Base-by-base conservation (phyloP, 208 protist species). In the Crithidia mellificae region DNA sequence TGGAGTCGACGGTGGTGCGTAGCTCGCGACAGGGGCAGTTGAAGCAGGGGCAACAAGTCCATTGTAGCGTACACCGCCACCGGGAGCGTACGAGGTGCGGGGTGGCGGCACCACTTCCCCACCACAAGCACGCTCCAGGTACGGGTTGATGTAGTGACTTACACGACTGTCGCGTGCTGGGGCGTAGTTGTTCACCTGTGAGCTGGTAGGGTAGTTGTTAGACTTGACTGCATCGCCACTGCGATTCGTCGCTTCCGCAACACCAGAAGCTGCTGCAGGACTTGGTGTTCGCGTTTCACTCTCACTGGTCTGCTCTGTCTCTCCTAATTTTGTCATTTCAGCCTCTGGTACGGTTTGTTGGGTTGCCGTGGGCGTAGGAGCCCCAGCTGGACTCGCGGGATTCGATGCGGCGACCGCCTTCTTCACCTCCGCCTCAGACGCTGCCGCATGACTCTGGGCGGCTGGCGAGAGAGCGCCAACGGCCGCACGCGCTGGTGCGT, bases 81-180 rank as follows among this genome's bases (percentile, higher is more conserved):
- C 56, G 17, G 74, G 74, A 1, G 68, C 74, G 63, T 74, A 74
- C 24, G 63, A 71, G 12, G 62, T 66, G n/a, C 68, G 63, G 2
- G 75, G 44, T 54, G 44, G 62, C 46, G 66, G 61, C 62, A 27
- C 61, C 49, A 59, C 57, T 43, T 65, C 53, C 7, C 41, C 46
- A 12, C 24, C 54, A 17, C 17, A 14, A 6, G 55, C 43, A 17
- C 43, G 32, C 22, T 62, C 62, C 6, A 65, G 30, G 36, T 77
- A 67, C 20, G 63, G 62, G 49, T 67, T 72, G 22, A 63, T 41
- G 50, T 50, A 62, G 22, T 46, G 30, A 20, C 36, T 17, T 1
- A 36, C 55, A 14, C 41, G 22, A 1, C n/a, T 22, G 7, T 39
- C 24, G 25, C 34, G 57, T 24, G 7, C 9, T 6, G 27, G 20